These are phyloP conservation scores for Paratinospora sagittata DNA, from an alignment of 164 flowering plant genomes.

Conservation along the genomic window DNA sequence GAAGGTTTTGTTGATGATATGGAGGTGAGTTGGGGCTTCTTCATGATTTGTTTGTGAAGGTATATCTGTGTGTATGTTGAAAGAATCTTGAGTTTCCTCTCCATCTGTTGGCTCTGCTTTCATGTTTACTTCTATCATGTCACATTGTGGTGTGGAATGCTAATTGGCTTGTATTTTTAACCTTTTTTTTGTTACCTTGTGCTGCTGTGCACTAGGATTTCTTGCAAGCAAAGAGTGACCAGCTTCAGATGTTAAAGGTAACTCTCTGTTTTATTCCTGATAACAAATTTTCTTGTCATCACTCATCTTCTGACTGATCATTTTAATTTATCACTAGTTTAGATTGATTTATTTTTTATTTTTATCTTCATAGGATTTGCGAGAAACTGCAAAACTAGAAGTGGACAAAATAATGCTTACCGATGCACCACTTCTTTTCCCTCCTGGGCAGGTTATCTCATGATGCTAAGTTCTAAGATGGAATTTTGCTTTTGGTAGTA, in stretches of 20 bases:
- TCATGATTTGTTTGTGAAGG: neutral
- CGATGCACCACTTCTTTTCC: slow-evolving; percentile 86
- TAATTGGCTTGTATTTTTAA: neutral
- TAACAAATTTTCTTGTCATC: neutral
- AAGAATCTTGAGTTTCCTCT: neutral
- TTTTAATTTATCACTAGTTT: neutral
- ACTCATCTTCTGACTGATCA: neutral
- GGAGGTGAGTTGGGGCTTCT: slow-evolving; percentile 45
- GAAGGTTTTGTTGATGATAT: slow-evolving; percentile 80
- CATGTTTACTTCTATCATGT: neutral
- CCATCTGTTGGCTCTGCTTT: neutral
- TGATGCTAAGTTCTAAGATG: neutral
- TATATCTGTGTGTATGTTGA: neutral
- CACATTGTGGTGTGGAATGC: neutral
- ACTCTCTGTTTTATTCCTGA: neutral
- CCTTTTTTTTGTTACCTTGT: slow-evolving; percentile 10
- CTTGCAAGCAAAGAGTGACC: slow-evolving; percentile 32
- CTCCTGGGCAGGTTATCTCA: slow-evolving; percentile 84
- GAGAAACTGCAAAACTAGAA: slow-evolving; percentile 49
- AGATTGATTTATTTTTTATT: neutral
- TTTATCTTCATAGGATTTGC: slow-evolving; percentile 38
- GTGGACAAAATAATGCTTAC: slow-evolving; percentile 82
- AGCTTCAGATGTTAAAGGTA: slow-evolving; percentile 48
- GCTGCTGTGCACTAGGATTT: slow-evolving; percentile 42
- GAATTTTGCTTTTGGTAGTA: neutral